phyloP scores from a whole-genome alignment of 2,329 filamentous ascomycete species.

The Ceratocystis albifundus region DNA sequence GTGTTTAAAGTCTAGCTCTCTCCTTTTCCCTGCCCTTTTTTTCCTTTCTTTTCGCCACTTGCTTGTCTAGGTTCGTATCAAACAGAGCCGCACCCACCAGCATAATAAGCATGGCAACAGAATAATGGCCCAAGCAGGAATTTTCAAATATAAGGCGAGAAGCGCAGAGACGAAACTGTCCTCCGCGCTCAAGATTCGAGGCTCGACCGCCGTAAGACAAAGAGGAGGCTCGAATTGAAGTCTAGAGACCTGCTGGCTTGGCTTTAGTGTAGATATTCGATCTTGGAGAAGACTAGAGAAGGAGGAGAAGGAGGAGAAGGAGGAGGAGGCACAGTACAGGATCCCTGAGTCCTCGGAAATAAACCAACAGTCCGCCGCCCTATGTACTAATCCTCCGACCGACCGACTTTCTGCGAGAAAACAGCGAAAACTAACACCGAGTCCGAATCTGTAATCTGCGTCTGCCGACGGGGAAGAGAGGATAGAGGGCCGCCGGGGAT shows the following conservation, averaged over 20 bases:
- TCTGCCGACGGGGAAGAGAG: neutral
- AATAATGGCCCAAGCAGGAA: neutral
- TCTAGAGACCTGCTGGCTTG: neutral
- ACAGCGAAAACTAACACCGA: too few species aligned
- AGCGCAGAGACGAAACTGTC: neutral
- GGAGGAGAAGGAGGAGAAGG: neutral
- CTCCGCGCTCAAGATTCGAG: neutral
- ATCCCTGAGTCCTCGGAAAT: too few species aligned
- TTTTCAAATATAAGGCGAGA: neutral
- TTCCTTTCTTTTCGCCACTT: neutral
- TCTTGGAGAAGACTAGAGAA: neutral
- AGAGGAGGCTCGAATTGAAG: neutral
- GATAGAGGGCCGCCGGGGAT: neutral
- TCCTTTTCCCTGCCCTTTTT: neutral
- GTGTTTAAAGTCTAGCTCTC: neutral
- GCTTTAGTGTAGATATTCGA: neutral
- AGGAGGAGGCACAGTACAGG: neutral
- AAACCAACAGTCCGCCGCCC: too few species aligned
- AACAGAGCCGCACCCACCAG: neutral
- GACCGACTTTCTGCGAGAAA: too few species aligned
- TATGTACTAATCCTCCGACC: too few species aligned
- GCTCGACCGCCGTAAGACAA: neutral
- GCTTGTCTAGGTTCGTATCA: neutral
- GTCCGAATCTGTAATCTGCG: too few species aligned
- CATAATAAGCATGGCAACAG: neutral